Conservation (phyloP, 179 eudicot species). For the Spergularia azorica region DNA sequence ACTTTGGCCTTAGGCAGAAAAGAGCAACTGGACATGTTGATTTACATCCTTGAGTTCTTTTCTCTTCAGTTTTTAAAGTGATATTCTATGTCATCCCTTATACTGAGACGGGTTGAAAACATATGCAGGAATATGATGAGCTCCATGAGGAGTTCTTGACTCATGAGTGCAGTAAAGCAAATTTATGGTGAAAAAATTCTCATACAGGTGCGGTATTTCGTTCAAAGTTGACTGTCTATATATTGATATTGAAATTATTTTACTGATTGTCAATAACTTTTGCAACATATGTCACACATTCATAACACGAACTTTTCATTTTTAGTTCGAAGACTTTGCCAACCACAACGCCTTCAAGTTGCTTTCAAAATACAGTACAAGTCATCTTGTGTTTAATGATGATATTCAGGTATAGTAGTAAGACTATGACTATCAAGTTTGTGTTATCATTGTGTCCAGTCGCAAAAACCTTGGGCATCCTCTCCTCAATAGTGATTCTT, state of each 20-base stretch:
- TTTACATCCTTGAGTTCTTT: not conserved
- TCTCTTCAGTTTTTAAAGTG: not conserved
- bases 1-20: slow-evolving; percentile 77
- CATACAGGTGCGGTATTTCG: slow-evolving; percentile 55
- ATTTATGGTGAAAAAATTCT: slow-evolving; percentile 83
- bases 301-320: not conserved
- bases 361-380: slow-evolving; percentile 56
- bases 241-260: too few species aligned
- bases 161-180: slow-evolving; percentile 77
- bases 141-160: slow-evolving; percentile 54
- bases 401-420: slow-evolving; percentile 73
- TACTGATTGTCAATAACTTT: not conserved
- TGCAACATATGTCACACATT: too few species aligned
- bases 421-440: not conserved
- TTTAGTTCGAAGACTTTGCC: slow-evolving; percentile 90
- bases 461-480: slow-evolving; percentile 83
- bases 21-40: slow-evolving; percentile 79
- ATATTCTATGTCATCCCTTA: not conserved
- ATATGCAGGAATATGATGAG: slow-evolving; percentile 65
- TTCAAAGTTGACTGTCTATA: not conserved
- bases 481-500: slow-evolving; percentile 68
- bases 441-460: not conserved
- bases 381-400: slow-evolving; percentile 91
- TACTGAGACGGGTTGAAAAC: not conserved
- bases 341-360: slow-evolving; percentile 83